phyloP scores from a whole-genome alignment of 225 moss, liverwort and hornwort genomes.

The Asterella californica region DNA sequence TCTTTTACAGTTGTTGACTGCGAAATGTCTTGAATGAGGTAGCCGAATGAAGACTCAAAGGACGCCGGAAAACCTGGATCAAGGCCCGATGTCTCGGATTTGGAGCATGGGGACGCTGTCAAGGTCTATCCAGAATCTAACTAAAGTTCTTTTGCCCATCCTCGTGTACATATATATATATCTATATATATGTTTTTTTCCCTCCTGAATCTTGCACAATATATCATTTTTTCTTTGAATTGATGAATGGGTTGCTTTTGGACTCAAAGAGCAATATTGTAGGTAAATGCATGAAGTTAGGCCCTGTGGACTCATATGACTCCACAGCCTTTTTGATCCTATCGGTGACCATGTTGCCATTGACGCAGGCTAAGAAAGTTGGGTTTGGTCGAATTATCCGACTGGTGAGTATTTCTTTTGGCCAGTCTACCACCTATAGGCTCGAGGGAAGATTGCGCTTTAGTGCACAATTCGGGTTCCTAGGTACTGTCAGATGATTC shows the following conservation, averaged over 20 bases:
- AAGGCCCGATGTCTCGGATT: constrained; percentile 34
- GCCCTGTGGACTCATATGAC: background rate
- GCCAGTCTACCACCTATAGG: background rate
- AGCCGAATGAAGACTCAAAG: constrained; percentile 7
- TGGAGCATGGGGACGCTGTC: constrained; percentile 65
- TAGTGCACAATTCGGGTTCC: background rate
- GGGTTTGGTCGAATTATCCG: constrained; percentile 61
- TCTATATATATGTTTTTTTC: too few relatives aligned
- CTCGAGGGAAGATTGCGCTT: background rate
- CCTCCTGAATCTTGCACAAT: background rate
- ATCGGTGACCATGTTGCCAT: background rate
- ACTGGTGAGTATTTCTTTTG: constrained; percentile 35
- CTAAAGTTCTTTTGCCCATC: too few relatives aligned
- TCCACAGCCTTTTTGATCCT: background rate
- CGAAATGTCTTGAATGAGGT: background rate
- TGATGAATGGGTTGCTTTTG: background rate
- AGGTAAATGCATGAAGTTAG: background rate
- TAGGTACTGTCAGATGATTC: too few relatives aligned
- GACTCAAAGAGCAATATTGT: background rate
- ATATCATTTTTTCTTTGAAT: background rate
- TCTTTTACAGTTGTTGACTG: background rate
- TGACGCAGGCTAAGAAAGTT: constrained; percentile 60
- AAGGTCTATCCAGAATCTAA: constrained; percentile 34
- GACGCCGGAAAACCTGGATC: constrained; percentile 5
- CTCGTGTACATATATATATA: too few relatives aligned